Base-by-base conservation (phyloP, 345 rosid genomes). In the Aethionema arabicum region DNA sequence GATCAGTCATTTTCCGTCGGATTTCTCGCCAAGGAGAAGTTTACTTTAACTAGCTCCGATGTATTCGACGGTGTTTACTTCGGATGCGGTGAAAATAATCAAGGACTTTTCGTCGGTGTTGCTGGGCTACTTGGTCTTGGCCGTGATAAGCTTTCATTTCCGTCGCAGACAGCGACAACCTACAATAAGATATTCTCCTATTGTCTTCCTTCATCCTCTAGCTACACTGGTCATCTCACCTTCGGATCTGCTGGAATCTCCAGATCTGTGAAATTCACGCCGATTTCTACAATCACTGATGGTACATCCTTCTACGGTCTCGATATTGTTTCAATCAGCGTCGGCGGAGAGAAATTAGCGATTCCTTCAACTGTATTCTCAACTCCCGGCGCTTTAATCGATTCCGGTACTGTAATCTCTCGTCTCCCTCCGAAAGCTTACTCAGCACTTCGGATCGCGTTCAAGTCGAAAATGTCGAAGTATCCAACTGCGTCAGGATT, bases 51-150 rank as follows among this genome's bases (percentile, higher is more conserved):
- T 3, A 6, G 74, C n/a, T 65, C 75, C 1, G 91, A 85, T 13
- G 64, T 66, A 0, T 63, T 86, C 62, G 36, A 76, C 50, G 49
- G 67, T 27, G 73, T 92, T 63, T 41, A 61, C 16, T 86, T 92
- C 46, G 98, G 98, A 0, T 92, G 98, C 54, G 96, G 98, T 40
- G 77, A 86, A 68, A 80, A 86, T 70, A 92, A 92, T 60, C 75
- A 41, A 5, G 96, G 98, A 8, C 82, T 86, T n/a, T 92, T 85
- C 43, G 72, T 79, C 0, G 82, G 89, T n/a, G 62, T 80, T 0
- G 91, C 96, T 3, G 98, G 93, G 4, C 65, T 92, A 31, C 77
- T 88, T 9, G 98, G 98, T 1, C 88, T 92, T 1, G 98, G 96
- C 59, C 88, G 96, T 0, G 79, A 85, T 52, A 58, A 72, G 40